phyloP scores from a whole-genome alignment of 2,329 filamentous ascomycete genomes.

The Colletotrichum endophyticum region DNA sequence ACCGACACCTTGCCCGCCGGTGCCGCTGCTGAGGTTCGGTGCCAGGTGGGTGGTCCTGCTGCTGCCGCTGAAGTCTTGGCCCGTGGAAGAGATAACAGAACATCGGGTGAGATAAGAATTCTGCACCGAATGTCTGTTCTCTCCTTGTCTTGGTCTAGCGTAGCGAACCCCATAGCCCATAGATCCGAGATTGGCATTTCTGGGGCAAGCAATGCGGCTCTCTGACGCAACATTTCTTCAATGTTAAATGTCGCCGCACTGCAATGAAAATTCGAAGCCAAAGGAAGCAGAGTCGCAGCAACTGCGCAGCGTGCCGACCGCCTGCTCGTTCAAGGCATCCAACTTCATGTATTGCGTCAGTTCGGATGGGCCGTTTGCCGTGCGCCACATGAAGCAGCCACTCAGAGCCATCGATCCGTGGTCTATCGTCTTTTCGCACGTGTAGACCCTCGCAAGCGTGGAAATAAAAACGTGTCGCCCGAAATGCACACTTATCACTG shows the following conservation, averaged over 20 bases:
- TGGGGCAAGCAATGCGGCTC: background rate
- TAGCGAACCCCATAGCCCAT: background rate
- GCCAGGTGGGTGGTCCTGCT: background rate
- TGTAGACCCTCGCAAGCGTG: conserved; percentile 13
- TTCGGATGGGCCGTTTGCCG: conserved; percentile 2
- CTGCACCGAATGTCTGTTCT: conserved; percentile 6
- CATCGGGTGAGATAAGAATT: background rate
- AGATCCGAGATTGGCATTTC: background rate
- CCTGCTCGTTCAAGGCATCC: conserved; percentile 13
- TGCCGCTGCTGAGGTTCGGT: background rate
- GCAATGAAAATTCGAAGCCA: background rate
- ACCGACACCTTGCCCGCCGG: background rate
- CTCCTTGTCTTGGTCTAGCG: conserved; percentile 14
- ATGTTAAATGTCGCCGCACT: background rate
- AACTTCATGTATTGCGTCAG: conserved; percentile 10
- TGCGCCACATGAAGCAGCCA: conserved; percentile 1
- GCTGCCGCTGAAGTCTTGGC: background rate
- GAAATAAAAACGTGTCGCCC: conserved; percentile 3
- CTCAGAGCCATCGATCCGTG: conserved; percentile 5
- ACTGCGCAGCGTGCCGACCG: conserved; percentile 1
- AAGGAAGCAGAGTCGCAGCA: conserved; percentile 13
- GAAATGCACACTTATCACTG: conserved; percentile 20
- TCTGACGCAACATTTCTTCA: background rate
- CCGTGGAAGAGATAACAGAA: background rate
- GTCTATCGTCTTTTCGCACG: background rate